Conservation (phyloP, 139 green algal species). For the Haematococcus sp. region DNA sequence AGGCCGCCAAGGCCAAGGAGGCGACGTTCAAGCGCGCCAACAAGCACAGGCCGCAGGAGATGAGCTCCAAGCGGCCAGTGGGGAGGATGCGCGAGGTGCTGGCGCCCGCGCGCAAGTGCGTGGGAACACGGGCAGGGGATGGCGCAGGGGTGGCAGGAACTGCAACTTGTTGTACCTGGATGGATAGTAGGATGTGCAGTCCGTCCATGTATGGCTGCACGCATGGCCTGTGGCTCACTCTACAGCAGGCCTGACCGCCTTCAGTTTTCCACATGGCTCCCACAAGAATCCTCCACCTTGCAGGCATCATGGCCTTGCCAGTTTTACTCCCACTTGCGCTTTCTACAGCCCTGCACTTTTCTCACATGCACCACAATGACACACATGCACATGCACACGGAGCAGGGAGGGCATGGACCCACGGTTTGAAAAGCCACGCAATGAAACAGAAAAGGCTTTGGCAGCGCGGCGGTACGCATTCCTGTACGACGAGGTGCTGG, state of each 20-base stretch:
- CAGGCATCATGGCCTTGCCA: no score
- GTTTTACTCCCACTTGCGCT: no score
- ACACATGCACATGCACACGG: no score
- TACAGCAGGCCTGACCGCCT: not conserved
- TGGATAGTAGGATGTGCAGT: not conserved
- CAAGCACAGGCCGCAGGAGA: constrained; percentile 75
- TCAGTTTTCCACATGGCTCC: no score
- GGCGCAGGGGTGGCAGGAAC: no score
- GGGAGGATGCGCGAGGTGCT: constrained; percentile 68
- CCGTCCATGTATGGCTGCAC: not conserved
- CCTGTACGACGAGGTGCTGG: constrained; percentile 83
- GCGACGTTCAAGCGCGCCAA: constrained; percentile 53
- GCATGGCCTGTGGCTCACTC: not conserved
- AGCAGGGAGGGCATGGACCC: constrained; percentile 63
- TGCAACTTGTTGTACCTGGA: no score
- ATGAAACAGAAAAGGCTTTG: constrained; percentile 27
- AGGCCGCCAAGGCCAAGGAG: constrained; percentile 1
- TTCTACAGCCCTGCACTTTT: no score
- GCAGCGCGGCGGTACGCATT: constrained; percentile 80
- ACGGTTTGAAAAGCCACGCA: constrained; percentile 66
- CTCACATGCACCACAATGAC: no score
- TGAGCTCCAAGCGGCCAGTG: constrained; percentile 74
- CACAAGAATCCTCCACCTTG: no score
- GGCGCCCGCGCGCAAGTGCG: constrained; percentile 51
- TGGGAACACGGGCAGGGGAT: not conserved